Base-by-base conservation (phyloP, 108 stramenopile species). In the Cyclotella cryptica region DNA sequence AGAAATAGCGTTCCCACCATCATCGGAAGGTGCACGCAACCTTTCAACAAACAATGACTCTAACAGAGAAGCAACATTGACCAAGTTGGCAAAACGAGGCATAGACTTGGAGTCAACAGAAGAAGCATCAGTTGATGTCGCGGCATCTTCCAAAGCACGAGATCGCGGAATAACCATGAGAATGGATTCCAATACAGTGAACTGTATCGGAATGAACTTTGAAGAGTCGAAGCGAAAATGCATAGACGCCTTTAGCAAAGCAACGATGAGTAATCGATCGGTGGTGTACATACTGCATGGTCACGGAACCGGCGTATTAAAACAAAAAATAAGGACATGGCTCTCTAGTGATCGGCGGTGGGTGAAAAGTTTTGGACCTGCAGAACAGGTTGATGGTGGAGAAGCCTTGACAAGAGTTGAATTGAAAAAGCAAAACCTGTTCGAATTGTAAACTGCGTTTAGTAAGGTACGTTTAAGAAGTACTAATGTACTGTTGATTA, bases 391-490 rank as follows among this genome's bases (percentile, higher is more conserved):
- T 11, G 95, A 96, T 72, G 95, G 95, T 29, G 95, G 95, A 10
- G 95, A 96, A 42, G 95, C 95, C 3, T 90, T 96, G 59, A 96
- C 95, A 11, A 72, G 78, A 59, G 80, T 96, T 4, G 84, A 84
- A 42, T 61, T 96, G 24, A 80, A 80, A 69, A 80, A 80, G 62
- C 80, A 74, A 58, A 63, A 74, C 8, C 58, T 80, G 26, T 73
- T 80, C 47, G 47, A 17, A 49, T 49, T 49, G 47, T 49, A 49
- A 49, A 49, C 9, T 49, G 47, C 47, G 47, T n/a, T n/a, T 35
- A 6, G 35, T 6, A 35, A 35, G 35, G 35, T 35, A 35, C 35
- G 4, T 35, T 35, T 6, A 35, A 35, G 35, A 35, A 35, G 2
- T 35, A 35, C 2, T 35, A 35, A 6, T 35, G 35, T 35, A 35